Percentiles rank a stretch among this genome's conserved stretches.
These are phyloP conservation scores for Schwanniomyces vanrijiae DNA, from an alignment of 805 yeast genomes.

Conservation along the genomic window DNA sequence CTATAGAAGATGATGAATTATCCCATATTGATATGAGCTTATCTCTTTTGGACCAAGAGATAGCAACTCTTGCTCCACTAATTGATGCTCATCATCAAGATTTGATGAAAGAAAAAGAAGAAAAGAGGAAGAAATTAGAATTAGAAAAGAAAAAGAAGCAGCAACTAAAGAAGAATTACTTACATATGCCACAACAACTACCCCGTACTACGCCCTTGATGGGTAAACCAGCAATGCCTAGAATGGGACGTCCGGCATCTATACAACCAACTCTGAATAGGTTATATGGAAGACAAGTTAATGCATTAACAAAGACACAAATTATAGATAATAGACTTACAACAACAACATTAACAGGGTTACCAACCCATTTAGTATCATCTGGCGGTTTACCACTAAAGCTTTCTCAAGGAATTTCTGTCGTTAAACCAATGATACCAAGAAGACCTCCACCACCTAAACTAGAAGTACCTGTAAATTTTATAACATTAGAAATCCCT, in stretches of 20 bases:
- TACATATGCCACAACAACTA: constrained; percentile 1
- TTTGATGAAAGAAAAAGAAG: constrained; percentile 21
- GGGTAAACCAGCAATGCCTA: constrained; percentile 35
- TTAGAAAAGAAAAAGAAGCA: constrained; percentile 20
- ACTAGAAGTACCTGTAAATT: constrained; percentile 30
- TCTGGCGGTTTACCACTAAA: constrained; percentile 15
- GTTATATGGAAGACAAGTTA: constrained; percentile 27
- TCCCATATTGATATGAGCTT: constrained; percentile 25
- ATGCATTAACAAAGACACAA: constrained; percentile 17
- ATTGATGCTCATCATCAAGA: constrained; percentile 36
- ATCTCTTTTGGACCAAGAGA: constrained; percentile 37
- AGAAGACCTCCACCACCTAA: constrained; percentile 37
- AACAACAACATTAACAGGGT: constrained; percentile 16
- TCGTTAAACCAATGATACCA: constrained; percentile 15
- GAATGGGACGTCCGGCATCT: constrained; percentile 47
- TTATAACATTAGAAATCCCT: constrained; percentile 23
- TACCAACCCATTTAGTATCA: constrained; percentile 21
- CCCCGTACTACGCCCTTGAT: constrained; percentile 23
- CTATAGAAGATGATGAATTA: constrained; percentile 18
- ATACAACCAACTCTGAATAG: constrained; percentile 45
- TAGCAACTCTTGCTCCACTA: constrained; percentile 40
- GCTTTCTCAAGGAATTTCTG: constrained; percentile 16
- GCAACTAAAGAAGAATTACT: constrained; percentile 3
- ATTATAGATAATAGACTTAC: constrained; percentile 22
- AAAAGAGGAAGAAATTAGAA: constrained; percentile 16